Base-by-base conservation (phyloP, 139 green algal species). In the Chlamydomonas incerta region DNA sequence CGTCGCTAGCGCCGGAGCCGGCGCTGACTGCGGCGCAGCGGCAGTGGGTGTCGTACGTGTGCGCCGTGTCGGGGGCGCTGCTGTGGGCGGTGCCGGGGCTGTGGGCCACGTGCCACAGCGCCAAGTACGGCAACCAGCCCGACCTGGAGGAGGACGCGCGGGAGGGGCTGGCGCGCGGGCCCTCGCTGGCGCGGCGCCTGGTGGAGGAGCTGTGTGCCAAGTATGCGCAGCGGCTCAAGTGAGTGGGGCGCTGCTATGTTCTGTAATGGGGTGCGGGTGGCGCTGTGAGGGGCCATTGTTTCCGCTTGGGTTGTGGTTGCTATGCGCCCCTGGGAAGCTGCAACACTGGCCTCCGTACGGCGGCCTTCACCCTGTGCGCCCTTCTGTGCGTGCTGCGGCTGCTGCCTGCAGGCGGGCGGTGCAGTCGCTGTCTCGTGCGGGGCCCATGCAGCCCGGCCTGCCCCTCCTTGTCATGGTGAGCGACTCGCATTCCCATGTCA, bases 11-110 rank as follows among this genome's bases (percentile, higher is more conserved):
- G 4, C 81, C 81, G 0, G 69, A 73, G 17, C 70, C 81, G 20
- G 5, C 18, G 29, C 72, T 81, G 6, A 87, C 81, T 4, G 10
- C 57, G 21, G 81, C 58, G 58, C 81, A 87, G 60, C 58, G 41
- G 55, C 81, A 81, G 60, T 87, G 81, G 81, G 81, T 87, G 81
- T 69, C 26, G 58, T 76, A 87, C 71, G 58, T 81, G 33, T 73
- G 70, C 58, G 34, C 31, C 11, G 41, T 87, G 31, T 74, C 70
- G 81, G 66, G 24, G n/a, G 10, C 67, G 81, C 71, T 87, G 35
- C 81, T 79, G 35, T 63, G 79, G 65, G 60, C 35, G 26, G 37
- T 85, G 33, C 79, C 79, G 33, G 79, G 79, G 31, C n/a, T 85
- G 50, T 85, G 79, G 79, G 79, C 79, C 47, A 68, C 50, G 21